Conservation (phyloP, 495 filamentous ascomycete species). For the Cenococcum geophilum region DNA sequence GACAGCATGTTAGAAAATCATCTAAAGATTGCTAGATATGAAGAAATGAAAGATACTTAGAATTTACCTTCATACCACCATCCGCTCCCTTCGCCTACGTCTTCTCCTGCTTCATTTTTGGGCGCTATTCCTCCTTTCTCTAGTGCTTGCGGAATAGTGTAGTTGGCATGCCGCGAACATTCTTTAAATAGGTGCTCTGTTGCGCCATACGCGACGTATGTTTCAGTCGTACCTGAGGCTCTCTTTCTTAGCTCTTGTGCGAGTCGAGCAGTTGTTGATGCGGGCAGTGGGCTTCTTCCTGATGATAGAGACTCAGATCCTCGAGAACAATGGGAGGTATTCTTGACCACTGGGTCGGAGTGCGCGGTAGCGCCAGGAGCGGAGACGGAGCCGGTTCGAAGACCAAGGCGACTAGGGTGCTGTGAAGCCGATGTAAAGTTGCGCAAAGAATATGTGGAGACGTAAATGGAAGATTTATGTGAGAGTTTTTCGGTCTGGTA, state of each 20-base stretch:
- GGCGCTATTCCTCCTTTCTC: constrained; percentile 39
- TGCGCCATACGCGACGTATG: constrained; percentile 68
- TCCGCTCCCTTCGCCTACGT: constrained; percentile 66
- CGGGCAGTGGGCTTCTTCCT: not conserved
- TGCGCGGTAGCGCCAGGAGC: not conserved
- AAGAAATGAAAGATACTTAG: not conserved
- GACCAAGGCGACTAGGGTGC: not conserved
- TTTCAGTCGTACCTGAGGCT: constrained; percentile 41
- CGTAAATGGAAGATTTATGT: not conserved
- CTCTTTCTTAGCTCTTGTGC: constrained; percentile 15
- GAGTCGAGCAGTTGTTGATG: not conserved
- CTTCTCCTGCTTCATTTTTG: constrained; percentile 63
- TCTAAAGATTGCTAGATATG: not conserved
- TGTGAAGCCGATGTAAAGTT: not conserved
- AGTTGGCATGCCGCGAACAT: constrained; percentile 69
- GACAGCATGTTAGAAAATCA: not conserved
- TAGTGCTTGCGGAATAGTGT: constrained; percentile 44
- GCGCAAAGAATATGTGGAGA: not conserved
- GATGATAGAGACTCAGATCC: not conserved
- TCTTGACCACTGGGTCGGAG: not conserved
- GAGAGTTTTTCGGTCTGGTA: not conserved
- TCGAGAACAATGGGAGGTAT: not conserved
- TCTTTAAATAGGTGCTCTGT: constrained; percentile 74
- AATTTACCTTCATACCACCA: constrained; percentile 78
- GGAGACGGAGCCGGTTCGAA: not conserved